Conservation (phyloP, 805 yeast species). For the Lipomyces lipofer region DNA sequence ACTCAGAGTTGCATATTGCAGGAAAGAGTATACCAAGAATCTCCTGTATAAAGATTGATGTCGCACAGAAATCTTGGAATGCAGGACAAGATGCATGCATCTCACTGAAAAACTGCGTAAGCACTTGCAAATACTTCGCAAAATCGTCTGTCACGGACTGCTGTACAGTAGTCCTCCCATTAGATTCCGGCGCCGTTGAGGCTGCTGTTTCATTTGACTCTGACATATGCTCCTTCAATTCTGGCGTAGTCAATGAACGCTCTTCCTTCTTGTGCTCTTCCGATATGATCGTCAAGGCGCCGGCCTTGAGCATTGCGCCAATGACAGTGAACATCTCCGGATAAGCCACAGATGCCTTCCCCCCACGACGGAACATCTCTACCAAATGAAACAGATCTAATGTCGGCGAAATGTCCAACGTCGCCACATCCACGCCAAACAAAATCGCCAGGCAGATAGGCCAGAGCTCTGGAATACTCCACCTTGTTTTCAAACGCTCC, state of each 20-base stretch:
- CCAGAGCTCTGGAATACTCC: conserved; percentile 50
- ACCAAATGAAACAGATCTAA: conserved; percentile 26
- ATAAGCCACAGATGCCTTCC: conserved; percentile 29
- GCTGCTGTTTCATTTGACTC: background rate
- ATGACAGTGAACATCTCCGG: conserved; percentile 33
- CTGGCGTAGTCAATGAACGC: background rate
- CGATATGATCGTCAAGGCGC: conserved; percentile 23
- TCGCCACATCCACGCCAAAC: conserved; percentile 47
- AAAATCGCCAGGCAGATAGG: conserved; percentile 30
- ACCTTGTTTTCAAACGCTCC: conserved; percentile 48
- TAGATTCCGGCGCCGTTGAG: background rate
- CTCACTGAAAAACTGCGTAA: conserved; percentile 30
- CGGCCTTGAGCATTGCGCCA: conserved; percentile 32
- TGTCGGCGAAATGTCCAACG: conserved; percentile 17
- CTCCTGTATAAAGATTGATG: conserved; percentile 25
- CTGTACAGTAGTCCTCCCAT: background rate
- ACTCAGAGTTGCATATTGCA: conserved; percentile 27
- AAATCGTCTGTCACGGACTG: conserved; percentile 10
- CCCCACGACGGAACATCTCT: conserved; percentile 26
- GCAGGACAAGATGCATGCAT: conserved; percentile 31
- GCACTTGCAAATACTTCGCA: conserved; percentile 22
- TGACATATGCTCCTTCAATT: background rate
- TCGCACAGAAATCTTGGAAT: conserved; percentile 30
- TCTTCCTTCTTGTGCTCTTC: conserved; percentile 26
- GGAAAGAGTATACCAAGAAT: conserved; percentile 30